Base-by-base conservation (phyloP, 2,329 filamentous ascomycete species). In the Colletotrichum agaves region DNA sequence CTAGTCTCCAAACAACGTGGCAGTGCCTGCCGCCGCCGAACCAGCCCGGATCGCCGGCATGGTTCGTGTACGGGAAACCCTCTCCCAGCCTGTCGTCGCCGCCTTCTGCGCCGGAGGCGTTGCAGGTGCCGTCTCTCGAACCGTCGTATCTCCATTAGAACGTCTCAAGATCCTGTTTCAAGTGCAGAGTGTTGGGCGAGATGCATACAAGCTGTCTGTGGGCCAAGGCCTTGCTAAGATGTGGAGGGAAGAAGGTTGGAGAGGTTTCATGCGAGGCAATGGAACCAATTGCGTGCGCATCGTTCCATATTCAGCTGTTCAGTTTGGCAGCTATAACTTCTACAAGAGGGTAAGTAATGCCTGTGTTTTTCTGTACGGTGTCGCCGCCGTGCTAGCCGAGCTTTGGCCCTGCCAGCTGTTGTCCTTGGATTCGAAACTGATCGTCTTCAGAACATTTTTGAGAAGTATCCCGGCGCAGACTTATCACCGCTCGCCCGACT, bases 261-360 rank as follows among this genome's bases (percentile, higher is more conserved):
- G 90, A 78, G 96, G 96, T 0, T 97, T 98, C 80, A 97, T 99
- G 94, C 90, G 94, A 72, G 96, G 96, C 59, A 99, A 99, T 78
- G 96, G 96, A 71, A 98, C 94, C 69, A 99, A 99, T 80, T 99
- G 96, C 84, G 93, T 99, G 74, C 93, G 96, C 70, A 99, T 99
- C 72, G 93, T 99, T 59, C 96, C 96, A 4, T 99, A 99, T 79
- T 98, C 95, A 56, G 96, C 96, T 11, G 96, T 98, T 44, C 96
- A 99, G 77, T 99, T 99, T 79, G 95, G 95, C 73, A 97, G 94
- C 77, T 99, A 98, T 83, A 98, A 97, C 78, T 89, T 98, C 73
- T 99, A 99, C 82, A 98, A 97, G 81, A 88, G 90, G 82, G 94
- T 97, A 82, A 63, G 70, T 70, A 27, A 50, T 53, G 55, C 10